Evolutionary conservation across 441 rosid species (phyloP).

Genomic region (Adansonia gregorii): DNA sequence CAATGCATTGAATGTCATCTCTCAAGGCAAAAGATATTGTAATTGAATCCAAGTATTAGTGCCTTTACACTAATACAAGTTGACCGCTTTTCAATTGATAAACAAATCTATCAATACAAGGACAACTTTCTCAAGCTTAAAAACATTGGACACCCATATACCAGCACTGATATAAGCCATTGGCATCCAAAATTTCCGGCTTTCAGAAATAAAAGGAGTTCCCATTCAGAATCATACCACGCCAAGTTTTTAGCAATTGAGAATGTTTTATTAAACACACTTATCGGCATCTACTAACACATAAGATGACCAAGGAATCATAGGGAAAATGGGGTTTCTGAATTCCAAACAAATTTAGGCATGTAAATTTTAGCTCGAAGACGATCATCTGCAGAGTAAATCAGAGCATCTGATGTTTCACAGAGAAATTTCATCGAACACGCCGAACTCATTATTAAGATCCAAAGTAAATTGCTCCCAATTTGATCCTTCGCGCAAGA

Average conservation of each 20-base stretch:
- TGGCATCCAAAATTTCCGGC: background rate
- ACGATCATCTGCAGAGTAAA: background rate
- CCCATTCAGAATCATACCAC: background rate
- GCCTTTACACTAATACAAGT: background rate
- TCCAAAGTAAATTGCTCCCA: too few relatives aligned
- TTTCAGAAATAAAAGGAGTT: background rate
- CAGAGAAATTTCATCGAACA: conserved; percentile 15
- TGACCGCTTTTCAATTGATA: background rate
- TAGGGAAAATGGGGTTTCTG: background rate
- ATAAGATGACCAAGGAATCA: background rate
- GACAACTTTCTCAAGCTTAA: background rate
- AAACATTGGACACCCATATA: background rate
- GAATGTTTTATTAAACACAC: background rate
- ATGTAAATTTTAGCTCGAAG: background rate
- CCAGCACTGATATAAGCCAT: background rate
- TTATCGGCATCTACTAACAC: background rate
- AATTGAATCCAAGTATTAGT: background rate
- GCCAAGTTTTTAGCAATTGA: background rate
- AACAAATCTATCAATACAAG: background rate
- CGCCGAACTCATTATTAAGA: background rate
- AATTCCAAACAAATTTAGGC: background rate
- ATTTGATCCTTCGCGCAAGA: background rate
- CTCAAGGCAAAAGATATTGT: background rate
- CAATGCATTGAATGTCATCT: background rate
- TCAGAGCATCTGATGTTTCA: background rate